Percentiles rank a stretch among this genome's conserved stretches.
Conservation (phyloP, 179 eudicot genomes). For the Drosera spatulata region DNA sequence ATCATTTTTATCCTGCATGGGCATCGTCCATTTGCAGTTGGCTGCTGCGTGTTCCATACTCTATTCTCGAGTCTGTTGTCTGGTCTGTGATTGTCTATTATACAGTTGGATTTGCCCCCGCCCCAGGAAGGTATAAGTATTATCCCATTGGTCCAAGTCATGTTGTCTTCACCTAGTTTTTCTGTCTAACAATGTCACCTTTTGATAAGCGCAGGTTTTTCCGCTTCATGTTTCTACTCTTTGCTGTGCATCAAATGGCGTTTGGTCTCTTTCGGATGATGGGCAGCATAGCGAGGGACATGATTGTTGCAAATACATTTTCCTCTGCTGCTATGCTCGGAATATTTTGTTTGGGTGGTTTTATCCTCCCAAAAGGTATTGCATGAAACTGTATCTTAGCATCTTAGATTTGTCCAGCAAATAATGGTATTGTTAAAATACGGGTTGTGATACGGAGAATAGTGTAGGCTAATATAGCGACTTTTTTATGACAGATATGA, state of each 20-base stretch:
- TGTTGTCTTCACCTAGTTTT: background rate
- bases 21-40: conserved; percentile 78
- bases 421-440: no score
- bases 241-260: conserved; percentile 84
- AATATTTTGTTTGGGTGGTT: conserved; percentile 73
- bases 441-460: background rate
- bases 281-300: conserved; percentile 71
- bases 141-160: background rate
- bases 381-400: background rate
- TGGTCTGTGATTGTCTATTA: conserved; percentile 81
- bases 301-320: conserved; percentile 69
- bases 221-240: conserved; percentile 60
- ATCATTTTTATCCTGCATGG: conserved; percentile 89
- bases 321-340: conserved; percentile 53
- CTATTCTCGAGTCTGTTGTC: conserved; percentile 64
- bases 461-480: background rate
- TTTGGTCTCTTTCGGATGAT: conserved; percentile 76
- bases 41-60: conserved; percentile 81
- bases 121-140: conserved; percentile 41
- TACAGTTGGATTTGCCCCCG: conserved; percentile 72
- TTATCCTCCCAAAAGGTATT: conserved; percentile 67
- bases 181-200: background rate
- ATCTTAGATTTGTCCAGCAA: background rate
- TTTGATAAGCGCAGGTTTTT: conserved; percentile 46
- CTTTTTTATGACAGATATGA: conserved; percentile 38